A percentile compares a stretch with the other conserved stretches of the same genome.
These are phyloP conservation scores for Phytophthora constricta DNA, from an alignment of 352 stramenopile genomes.

Conservation along the genomic window DNA sequence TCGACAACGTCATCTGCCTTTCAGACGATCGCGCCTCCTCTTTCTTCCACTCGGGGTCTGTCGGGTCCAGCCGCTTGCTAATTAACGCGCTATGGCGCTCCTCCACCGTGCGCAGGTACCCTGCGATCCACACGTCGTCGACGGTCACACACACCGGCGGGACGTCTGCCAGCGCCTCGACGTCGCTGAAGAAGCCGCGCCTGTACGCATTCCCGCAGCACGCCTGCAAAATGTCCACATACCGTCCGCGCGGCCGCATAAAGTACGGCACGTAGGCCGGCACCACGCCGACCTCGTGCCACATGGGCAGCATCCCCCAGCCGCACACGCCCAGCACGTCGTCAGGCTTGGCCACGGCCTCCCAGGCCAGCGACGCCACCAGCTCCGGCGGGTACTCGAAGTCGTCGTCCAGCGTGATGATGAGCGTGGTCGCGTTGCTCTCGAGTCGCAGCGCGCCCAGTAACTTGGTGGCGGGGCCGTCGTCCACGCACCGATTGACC, in stretches of 20 bases:
- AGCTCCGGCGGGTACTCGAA: slow-evolving; percentile 77
- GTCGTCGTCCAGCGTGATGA: slow-evolving; percentile 87
- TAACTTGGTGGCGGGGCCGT: slow-evolving; percentile 82
- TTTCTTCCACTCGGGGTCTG: slow-evolving; percentile 72
- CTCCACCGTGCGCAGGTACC: slow-evolving; percentile 77
- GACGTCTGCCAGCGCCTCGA: slow-evolving; percentile 74
- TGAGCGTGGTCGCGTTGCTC: slow-evolving; percentile 62
- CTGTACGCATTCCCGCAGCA: slow-evolving; percentile 80
- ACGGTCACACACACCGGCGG: slow-evolving; percentile 76
- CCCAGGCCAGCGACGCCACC: slow-evolving; percentile 73
- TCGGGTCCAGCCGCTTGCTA: slow-evolving; percentile 79
- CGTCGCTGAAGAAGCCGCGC: slow-evolving; percentile 74
- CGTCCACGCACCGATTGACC: slow-evolving; percentile 80
- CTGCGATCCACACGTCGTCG: slow-evolving; percentile 85
- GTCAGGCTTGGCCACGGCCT: slow-evolving; percentile 60
- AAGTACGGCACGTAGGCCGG: slow-evolving; percentile 86
- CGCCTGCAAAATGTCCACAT: slow-evolving; percentile 79
- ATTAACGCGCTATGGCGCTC: slow-evolving; percentile 64
- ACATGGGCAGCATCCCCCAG: slow-evolving; percentile 83
- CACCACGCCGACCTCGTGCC: slow-evolving; percentile 76
- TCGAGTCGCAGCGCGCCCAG: slow-evolving; percentile 71
- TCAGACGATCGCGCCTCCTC: slow-evolving; percentile 50
- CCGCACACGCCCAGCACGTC: slow-evolving; percentile 77
- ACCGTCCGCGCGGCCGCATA: slow-evolving; percentile 72
- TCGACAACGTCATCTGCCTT: slow-evolving; percentile 76